phyloP scores from a whole-genome alignment of 106 monocot species.

The Chionographis japonica region DNA sequence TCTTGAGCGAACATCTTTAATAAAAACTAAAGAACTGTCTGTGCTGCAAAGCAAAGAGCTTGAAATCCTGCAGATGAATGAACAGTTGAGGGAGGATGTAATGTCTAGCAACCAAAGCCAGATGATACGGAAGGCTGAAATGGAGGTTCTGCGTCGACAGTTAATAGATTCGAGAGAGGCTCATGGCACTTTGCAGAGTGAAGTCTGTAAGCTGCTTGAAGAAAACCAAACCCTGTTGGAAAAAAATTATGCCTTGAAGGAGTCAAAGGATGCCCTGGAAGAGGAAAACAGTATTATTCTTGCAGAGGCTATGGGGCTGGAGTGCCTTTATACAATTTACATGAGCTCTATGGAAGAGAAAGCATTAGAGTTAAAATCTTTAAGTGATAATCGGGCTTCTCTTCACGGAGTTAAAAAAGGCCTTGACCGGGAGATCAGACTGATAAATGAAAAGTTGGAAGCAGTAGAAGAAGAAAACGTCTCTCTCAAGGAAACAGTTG shows the following conservation, averaged over 20 bases:
- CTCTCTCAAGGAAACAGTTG: slow-evolving; percentile 15
- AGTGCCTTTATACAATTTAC: slow-evolving; percentile 40
- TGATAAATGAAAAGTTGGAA: slow-evolving; percentile 20
- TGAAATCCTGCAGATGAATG: slow-evolving; percentile 26
- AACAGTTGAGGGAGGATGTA: slow-evolving; percentile 7
- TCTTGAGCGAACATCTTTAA: slow-evolving; percentile 17
- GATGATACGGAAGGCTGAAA: neutral
- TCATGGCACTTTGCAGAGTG: slow-evolving; percentile 20
- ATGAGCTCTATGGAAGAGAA: slow-evolving; percentile 34
- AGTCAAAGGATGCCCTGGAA: slow-evolving; percentile 32
- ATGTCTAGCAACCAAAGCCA: neutral
- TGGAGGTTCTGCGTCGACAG: neutral
- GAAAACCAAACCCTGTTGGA: slow-evolving; percentile 36
- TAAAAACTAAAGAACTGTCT: slow-evolving; percentile 20
- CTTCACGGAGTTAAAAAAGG: slow-evolving; percentile 16
- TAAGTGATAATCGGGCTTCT: slow-evolving; percentile 14
- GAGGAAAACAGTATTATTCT: slow-evolving; percentile 40
- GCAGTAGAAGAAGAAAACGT: slow-evolving; percentile 25
- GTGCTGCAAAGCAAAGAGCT: slow-evolving; percentile 18
- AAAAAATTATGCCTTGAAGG: slow-evolving; percentile 20
- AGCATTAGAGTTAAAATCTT: slow-evolving; percentile 14
- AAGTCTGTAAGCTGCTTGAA: slow-evolving; percentile 30
- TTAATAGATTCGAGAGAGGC: slow-evolving; percentile 1
- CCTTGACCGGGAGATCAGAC: slow-evolving; percentile 19
- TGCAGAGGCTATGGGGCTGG: slow-evolving; percentile 25